Evolutionary conservation across 2,329 filamentous ascomycete species (phyloP).

Genomic region (Fusarium solani-melongenae): DNA sequence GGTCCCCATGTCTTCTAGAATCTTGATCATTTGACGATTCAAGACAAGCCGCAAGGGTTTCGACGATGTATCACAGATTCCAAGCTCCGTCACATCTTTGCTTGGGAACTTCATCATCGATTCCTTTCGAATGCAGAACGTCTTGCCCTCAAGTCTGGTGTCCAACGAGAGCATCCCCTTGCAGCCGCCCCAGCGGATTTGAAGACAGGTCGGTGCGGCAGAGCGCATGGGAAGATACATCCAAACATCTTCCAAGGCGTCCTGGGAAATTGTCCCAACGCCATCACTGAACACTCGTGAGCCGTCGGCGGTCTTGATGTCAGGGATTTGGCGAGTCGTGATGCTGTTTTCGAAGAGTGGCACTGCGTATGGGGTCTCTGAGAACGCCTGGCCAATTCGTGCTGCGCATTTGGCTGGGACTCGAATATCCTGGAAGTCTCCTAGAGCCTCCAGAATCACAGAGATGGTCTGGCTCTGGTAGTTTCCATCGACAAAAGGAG

Average conservation of each 20-base stretch:
- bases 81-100: conserved; percentile 65
- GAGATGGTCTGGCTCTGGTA: conserved; percentile 49
- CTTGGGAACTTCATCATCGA: conserved; percentile 86
- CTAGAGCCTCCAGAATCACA: conserved; percentile 60
- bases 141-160: conserved; percentile 64
- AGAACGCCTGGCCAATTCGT: conserved; percentile 75
- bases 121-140: conserved; percentile 69
- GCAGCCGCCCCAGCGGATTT: conserved; percentile 78
- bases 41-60: conserved; percentile 76
- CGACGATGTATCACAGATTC: conserved; percentile 77
- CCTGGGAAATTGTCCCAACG: conserved; percentile 76
- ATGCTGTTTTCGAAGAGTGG: conserved; percentile 55
- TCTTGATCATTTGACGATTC: conserved; percentile 86
- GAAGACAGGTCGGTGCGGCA: conserved; percentile 72
- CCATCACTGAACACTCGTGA: conserved; percentile 80
- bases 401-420: conserved; percentile 68
- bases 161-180: conserved; percentile 86
- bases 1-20: conserved; percentile 81
- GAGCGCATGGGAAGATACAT: conserved; percentile 59
- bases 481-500: conserved; percentile 55
- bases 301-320: conserved; percentile 62
- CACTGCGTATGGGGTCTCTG: conserved; percentile 76
- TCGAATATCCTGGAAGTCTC: conserved; percentile 61
- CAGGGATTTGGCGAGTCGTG: conserved; percentile 51
- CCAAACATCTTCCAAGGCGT: conserved; percentile 71